Conservation (phyloP, 2,329 filamentous ascomycete species). For the Neodidymelliopsis sp. region DNA sequence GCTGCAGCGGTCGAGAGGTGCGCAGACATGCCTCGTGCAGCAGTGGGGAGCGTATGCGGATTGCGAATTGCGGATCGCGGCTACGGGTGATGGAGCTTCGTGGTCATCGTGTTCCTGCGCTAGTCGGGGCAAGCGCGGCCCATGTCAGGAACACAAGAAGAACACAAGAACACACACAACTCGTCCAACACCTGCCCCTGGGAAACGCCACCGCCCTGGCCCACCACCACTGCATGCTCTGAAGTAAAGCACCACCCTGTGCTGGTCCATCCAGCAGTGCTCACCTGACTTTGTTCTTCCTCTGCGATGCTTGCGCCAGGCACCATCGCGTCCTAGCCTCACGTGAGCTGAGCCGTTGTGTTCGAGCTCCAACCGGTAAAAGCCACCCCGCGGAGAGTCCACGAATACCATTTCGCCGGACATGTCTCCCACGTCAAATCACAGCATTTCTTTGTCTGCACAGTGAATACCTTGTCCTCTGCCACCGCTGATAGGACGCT, state of each 20-base stretch:
- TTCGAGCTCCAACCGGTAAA: neutral
- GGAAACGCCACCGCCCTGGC: conserved; percentile 10
- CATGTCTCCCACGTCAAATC: neutral
- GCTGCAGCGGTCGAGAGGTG: conserved; percentile 1
- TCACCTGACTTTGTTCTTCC: too few species aligned
- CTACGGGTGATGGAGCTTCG: conserved; percentile 3
- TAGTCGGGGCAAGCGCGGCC: conserved; percentile 2
- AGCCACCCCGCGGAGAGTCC: conserved; percentile 5
- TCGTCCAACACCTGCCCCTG: neutral
- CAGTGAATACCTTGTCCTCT: neutral
- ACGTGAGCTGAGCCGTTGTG: conserved; percentile 11
- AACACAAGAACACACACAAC: neutral
- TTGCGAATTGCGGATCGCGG: too few species aligned
- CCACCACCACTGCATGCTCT: neutral
- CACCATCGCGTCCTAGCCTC: neutral
- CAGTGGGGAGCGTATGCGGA: neutral
- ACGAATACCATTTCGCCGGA: conserved; percentile 18
- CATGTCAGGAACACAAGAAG: conserved; percentile 2
- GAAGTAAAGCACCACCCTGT: too few species aligned
- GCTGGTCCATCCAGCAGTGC: neutral
- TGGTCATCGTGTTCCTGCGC: conserved; percentile 6
- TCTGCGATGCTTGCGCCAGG: too few species aligned
- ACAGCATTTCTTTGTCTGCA: neutral
- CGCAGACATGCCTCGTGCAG: conserved; percentile 16
- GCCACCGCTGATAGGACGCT: conserved; percentile 3